Evolutionary conservation across 2,329 filamentous ascomycete genomes (phyloP).

Genomic region (Fusarium fracticaudum): DNA sequence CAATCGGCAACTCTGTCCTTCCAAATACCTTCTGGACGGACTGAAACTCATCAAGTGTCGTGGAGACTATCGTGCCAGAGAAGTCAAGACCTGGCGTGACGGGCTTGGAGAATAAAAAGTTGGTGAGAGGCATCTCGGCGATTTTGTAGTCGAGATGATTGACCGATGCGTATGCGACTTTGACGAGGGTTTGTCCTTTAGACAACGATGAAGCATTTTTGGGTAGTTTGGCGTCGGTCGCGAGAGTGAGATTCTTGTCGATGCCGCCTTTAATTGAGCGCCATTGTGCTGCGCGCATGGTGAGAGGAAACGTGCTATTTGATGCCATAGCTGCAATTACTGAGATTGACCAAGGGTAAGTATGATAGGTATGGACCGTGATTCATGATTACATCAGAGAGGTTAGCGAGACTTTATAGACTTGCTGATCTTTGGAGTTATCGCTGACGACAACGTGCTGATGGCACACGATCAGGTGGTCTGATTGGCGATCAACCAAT

Average conservation of each 20-base stretch:
- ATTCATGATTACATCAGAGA: too few species aligned
- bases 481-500: neutral
- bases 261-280: conserved; percentile 27
- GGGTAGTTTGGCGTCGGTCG: conserved; percentile 9
- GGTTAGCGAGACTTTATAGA: neutral
- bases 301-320: neutral
- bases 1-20: conserved; percentile 6
- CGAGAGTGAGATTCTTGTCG: conserved; percentile 19
- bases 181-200: conserved; percentile 17
- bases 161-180: conserved; percentile 31
- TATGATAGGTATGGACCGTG: too few species aligned
- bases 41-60: neutral
- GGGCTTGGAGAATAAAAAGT: conserved; percentile 10
- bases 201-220: neutral
- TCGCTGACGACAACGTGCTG: neutral
- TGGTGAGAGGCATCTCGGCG: conserved; percentile 26
- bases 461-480: neutral
- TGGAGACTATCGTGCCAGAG: conserved; percentile 24
- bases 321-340: conserved; percentile 7
- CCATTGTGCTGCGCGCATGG: conserved; percentile 35
- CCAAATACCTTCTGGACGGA: conserved; percentile 19
- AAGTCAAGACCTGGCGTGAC: conserved; percentile 31
- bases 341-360: neutral
- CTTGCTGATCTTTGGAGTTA: accelerated
- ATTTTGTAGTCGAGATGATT: conserved; percentile 37